These are phyloP conservation scores for Penicillium paxilli DNA, from an alignment of 495 filamentous ascomycete species.

Conservation along the genomic window DNA sequence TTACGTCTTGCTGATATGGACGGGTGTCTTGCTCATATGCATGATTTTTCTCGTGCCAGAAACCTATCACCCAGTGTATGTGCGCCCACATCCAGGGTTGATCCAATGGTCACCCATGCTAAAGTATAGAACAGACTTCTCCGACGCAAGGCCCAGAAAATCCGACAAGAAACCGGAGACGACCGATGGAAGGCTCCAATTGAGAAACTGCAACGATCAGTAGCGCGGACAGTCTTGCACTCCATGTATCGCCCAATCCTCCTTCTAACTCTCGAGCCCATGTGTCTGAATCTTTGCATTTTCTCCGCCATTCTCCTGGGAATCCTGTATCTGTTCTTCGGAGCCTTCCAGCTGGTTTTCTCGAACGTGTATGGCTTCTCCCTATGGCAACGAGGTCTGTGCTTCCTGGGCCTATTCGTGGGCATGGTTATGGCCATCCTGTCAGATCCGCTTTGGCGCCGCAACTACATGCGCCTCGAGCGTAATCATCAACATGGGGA, in stretches of 20 bases:
- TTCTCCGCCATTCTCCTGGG: conserved; percentile 85
- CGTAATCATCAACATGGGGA: conserved; percentile 55
- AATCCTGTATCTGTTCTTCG: conserved; percentile 93
- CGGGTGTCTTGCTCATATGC: conserved; percentile 56
- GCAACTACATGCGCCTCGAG: conserved; percentile 63
- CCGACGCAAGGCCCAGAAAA: conserved; percentile 66
- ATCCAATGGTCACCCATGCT: background rate
- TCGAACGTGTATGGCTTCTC: conserved; percentile 72
- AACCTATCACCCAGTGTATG: conserved; percentile 77
- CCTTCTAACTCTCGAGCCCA: conserved; percentile 80
- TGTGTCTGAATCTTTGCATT: conserved; percentile 81
- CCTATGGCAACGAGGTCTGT: conserved; percentile 77
- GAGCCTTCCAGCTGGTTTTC: conserved; percentile 87
- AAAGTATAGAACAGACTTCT: conserved; percentile 53
- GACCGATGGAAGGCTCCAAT: conserved; percentile 76
- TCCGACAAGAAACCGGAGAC: conserved; percentile 78
- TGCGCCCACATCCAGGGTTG: conserved; percentile 1
- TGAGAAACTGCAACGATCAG: conserved; percentile 72
- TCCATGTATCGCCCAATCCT: conserved; percentile 80
- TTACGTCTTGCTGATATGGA: conserved; percentile 85
- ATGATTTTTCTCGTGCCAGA: conserved; percentile 81
- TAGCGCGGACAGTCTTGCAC: conserved; percentile 65
- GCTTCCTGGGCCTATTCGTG: conserved; percentile 78
- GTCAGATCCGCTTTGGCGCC: conserved; percentile 77
- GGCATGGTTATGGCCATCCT: conserved; percentile 72